A percentile compares a stretch with the other conserved stretches of the same genome.
phyloP scores from a whole-genome alignment of 495 filamentous ascomycete genomes.

The Penicillium longicatenatum region DNA sequence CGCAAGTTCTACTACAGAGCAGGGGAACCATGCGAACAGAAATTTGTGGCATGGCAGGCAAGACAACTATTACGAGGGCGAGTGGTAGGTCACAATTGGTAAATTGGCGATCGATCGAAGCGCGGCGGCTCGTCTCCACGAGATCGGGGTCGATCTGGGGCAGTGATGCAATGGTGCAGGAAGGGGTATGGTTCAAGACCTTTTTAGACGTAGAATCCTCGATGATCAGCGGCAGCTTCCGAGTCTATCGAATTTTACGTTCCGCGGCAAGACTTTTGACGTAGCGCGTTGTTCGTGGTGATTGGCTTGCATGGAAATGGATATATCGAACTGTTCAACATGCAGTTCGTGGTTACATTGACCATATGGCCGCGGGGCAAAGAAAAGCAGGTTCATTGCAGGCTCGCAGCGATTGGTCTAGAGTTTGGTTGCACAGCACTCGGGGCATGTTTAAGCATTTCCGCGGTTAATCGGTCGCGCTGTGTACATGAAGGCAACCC shows the following conservation, averaged over 20 bases:
- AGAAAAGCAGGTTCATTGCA: background rate
- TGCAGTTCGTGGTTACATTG: background rate
- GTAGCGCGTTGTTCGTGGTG: background rate
- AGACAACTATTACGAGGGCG: conserved; percentile 1
- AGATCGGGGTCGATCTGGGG: conserved; percentile 17
- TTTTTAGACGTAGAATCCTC: conserved; percentile 18
- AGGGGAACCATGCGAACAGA: conserved; percentile 7
- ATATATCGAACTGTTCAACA: conserved; percentile 14
- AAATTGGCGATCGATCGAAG: conserved; percentile 29
- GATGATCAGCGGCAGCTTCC: conserved; percentile 18
- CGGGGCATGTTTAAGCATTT: conserved; percentile 1
- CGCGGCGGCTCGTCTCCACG: conserved; percentile 9
- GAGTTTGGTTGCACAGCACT: background rate
- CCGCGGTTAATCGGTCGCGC: background rate
- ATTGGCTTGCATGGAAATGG: conserved; percentile 20
- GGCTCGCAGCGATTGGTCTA: background rate
- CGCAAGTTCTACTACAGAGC: background rate
- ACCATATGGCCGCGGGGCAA: background rate
- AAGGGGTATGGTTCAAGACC: conserved; percentile 9
- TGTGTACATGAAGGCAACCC: background rate
- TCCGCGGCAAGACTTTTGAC: conserved; percentile 6
- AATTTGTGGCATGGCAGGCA: conserved; percentile 7
- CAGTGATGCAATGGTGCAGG: conserved; percentile 31
- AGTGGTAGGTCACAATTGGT: conserved; percentile 23
- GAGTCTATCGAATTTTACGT: conserved; percentile 27